Conservation (phyloP, 805 yeast species). For the Candida hungchunana region DNA sequence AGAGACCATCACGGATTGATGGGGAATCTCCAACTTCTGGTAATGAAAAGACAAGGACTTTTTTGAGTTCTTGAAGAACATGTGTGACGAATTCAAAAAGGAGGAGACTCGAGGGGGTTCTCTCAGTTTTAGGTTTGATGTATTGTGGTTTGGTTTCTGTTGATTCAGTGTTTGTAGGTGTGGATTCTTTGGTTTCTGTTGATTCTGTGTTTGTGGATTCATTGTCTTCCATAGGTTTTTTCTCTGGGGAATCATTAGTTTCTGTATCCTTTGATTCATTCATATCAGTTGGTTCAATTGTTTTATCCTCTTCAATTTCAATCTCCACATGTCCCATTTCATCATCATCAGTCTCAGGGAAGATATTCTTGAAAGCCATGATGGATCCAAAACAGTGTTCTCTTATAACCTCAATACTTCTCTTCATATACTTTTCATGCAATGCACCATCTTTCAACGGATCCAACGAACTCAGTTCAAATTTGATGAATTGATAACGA, state of each 20-base stretch:
- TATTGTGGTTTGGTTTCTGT: neutral
- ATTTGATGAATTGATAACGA: conserved; percentile 60
- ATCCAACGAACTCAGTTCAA: conserved; percentile 51
- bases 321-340: conserved; percentile 21
- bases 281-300: conserved; percentile 1
- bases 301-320: conserved; percentile 6
- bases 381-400: conserved; percentile 77
- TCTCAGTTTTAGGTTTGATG: conserved; percentile 9
- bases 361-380: conserved; percentile 60
- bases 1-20: conserved; percentile 57
- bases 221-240: neutral
- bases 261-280: neutral
- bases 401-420: conserved; percentile 79
- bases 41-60: conserved; percentile 29
- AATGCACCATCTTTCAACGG: conserved; percentile 53
- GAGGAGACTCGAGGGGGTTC: conserved; percentile 24
- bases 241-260: neutral
- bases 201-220: neutral
- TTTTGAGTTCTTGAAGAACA: conserved; percentile 30
- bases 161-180: neutral
- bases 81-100: conserved; percentile 36
- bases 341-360: conserved; percentile 36
- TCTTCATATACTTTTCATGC: conserved; percentile 60
- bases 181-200: neutral
- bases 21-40: conserved; percentile 32